Percentiles rank a stretch among this genome's conserved stretches.
These are phyloP conservation scores for Umbelopsis sp. DNA, from an alignment of 371 early-diverging fungal genomes.

Conservation along the genomic window DNA sequence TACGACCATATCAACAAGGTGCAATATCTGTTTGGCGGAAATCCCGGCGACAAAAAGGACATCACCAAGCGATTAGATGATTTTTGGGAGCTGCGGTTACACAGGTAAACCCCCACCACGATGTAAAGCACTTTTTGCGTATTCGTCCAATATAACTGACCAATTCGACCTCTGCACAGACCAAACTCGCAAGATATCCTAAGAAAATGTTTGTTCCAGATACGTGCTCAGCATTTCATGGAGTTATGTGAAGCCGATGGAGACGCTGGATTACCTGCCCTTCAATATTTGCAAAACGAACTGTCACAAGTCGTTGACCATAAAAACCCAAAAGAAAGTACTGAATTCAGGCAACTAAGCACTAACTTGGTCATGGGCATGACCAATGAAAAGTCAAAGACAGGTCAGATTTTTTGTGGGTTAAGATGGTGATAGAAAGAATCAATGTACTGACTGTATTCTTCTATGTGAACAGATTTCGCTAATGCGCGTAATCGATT, in stretches of 20 bases:
- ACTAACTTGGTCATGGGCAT: slow-evolving; percentile 52
- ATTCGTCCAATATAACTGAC: slow-evolving; percentile 25
- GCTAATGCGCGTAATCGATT: slow-evolving; percentile 63
- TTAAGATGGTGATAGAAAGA: too few relatives aligned
- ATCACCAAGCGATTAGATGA: slow-evolving; percentile 73
- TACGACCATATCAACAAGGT: slow-evolving; percentile 63
- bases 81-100: slow-evolving; percentile 81
- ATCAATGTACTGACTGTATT: too few relatives aligned
- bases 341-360: slow-evolving; percentile 68
- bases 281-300: slow-evolving; percentile 70
- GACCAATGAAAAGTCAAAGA: neutral
- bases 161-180: slow-evolving; percentile 36
- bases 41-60: slow-evolving; percentile 70
- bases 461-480: slow-evolving; percentile 18
- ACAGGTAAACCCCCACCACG: slow-evolving; percentile 47
- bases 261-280: slow-evolving; percentile 50
- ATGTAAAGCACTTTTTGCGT: neutral
- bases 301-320: slow-evolving; percentile 73
- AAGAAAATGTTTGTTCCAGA: slow-evolving; percentile 59
- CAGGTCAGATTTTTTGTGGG: neutral
- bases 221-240: slow-evolving; percentile 71
- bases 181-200: slow-evolving; percentile 64
- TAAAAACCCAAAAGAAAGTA: slow-evolving; percentile 59
- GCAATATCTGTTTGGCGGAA: slow-evolving; percentile 90
- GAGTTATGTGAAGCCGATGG: slow-evolving; percentile 57